Percentiles rank a stretch among this genome's conserved stretches.
These are phyloP conservation scores for Diaporthe sp. DNA, from an alignment of 2,329 filamentous ascomycete genomes.

Conservation along the genomic window DNA sequence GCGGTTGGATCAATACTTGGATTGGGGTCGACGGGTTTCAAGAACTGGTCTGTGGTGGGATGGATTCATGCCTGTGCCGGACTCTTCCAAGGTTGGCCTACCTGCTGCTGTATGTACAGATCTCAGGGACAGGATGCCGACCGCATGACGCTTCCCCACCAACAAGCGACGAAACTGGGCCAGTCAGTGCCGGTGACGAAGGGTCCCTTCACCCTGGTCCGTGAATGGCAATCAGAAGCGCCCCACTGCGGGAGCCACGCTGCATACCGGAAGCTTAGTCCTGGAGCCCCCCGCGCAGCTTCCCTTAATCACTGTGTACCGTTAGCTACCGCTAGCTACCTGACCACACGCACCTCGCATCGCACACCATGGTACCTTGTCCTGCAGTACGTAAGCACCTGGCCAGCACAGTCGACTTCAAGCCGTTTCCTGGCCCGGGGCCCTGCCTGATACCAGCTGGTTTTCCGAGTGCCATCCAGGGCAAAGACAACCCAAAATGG, in stretches of 20 bases:
- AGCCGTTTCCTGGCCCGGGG: background rate
- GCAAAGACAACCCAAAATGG: background rate
- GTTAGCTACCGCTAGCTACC: background rate
- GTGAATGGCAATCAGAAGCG: slow-evolving; percentile 25
- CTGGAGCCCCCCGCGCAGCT: background rate
- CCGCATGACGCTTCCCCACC: slow-evolving; percentile 29
- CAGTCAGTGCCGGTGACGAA: slow-evolving; percentile 23
- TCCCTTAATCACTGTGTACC: background rate
- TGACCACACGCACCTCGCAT: background rate
- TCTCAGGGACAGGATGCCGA: slow-evolving; percentile 24
- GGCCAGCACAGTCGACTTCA: background rate
- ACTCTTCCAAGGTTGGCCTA: too few species aligned
- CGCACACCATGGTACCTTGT: background rate
- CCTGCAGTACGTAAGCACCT: slow-evolving; percentile 13
- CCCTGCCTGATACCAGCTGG: background rate
- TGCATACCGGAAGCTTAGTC: slow-evolving; percentile 22
- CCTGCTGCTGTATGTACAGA: background rate
- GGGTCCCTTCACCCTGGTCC: slow-evolving; percentile 6
- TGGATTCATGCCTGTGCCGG: slow-evolving; percentile 23
- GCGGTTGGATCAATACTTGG: slow-evolving; percentile 6
- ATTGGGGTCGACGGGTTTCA: slow-evolving; percentile 20
- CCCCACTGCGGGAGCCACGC: slow-evolving; percentile 28
- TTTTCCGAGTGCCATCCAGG: background rate
- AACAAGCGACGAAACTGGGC: slow-evolving; percentile 15
- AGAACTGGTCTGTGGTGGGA: slow-evolving; percentile 28